Percentiles rank a stretch among this genome's conserved stretches.
phyloP scores from a whole-genome alignment of 805 yeast genomes.

The Saccharomycopsis selenospora region DNA sequence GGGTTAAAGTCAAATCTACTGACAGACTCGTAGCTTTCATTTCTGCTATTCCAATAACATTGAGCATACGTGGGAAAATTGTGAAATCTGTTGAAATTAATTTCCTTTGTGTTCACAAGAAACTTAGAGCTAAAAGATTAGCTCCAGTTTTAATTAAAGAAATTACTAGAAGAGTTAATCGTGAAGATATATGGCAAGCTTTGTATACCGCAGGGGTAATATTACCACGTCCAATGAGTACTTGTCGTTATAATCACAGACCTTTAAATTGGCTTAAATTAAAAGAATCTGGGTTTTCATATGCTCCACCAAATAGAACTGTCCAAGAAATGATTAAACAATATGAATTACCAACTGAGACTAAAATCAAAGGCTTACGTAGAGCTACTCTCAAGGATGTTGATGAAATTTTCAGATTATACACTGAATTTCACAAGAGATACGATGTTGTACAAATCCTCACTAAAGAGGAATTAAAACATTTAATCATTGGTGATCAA shows the following conservation, averaged over 20 bases:
- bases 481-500: constrained; percentile 60
- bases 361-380: constrained; percentile 45
- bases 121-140: constrained; percentile 84
- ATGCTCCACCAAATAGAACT: constrained; percentile 65
- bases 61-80: constrained; percentile 49
- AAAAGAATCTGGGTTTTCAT: constrained; percentile 83
- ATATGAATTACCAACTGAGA: constrained; percentile 47
- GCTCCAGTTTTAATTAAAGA: constrained; percentile 93
- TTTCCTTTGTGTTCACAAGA: constrained; percentile 90
- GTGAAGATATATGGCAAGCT: constrained; percentile 87
- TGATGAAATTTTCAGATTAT: constrained; percentile 52
- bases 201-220: constrained; percentile 88
- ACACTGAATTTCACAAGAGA: constrained; percentile 54
- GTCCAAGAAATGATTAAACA: constrained; percentile 57
- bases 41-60: constrained; percentile 74
- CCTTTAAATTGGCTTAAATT: constrained; percentile 89
- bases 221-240: constrained; percentile 85
- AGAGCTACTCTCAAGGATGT: constrained; percentile 53
- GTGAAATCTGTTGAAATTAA: constrained; percentile 80
- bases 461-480: constrained; percentile 56
- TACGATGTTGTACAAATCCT: constrained; percentile 72
- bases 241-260: constrained; percentile 87
- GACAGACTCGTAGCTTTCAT: constrained; percentile 86
- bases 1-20: constrained; percentile 76
- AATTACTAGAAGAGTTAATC: constrained; percentile 87